Conservation (phyloP, 306 rosid genomes). For the Echinosophora koreensis region DNA sequence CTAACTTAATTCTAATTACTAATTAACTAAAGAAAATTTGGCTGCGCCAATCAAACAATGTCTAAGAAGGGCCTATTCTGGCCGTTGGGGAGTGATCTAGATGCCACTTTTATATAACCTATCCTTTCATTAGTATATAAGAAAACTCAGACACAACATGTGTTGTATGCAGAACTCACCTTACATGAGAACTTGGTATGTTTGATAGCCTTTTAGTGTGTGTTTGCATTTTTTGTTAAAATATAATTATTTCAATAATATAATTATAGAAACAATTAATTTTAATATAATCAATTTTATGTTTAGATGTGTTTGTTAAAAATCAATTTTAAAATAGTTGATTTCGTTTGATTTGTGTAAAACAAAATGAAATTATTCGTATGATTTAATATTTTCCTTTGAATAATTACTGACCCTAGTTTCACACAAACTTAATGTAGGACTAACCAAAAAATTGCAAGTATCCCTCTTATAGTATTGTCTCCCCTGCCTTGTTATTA, state of each 20-base stretch:
- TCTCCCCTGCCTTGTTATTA: constrained; percentile 30
- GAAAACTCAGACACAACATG: constrained; percentile 49
- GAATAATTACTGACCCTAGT: constrained; percentile 8
- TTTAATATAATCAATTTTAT: no score
- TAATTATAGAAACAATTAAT: no score
- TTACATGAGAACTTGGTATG: constrained; percentile 34
- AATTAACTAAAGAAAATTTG: neutral
- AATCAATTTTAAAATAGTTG: no score
- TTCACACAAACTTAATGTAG: constrained; percentile 33
- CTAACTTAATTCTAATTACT: no score
- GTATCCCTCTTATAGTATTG: constrained; percentile 3
- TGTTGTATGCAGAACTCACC: constrained; percentile 45
- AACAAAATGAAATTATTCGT: no score
- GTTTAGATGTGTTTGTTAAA: no score
- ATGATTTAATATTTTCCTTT: neutral
- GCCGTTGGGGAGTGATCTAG: neutral
- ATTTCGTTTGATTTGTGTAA: no score
- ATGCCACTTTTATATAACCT: neutral
- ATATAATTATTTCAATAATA: no score
- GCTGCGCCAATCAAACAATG: constrained; percentile 41
- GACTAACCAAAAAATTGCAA: constrained; percentile 37
- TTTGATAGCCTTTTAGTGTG: constrained; percentile 12
- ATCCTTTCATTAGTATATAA: constrained; percentile 36
- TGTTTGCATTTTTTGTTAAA: no score
- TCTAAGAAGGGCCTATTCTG: neutral